Evolutionary conservation across 2,329 filamentous ascomycete genomes (phyloP).

Genomic region (Lachnellula cervina): DNA sequence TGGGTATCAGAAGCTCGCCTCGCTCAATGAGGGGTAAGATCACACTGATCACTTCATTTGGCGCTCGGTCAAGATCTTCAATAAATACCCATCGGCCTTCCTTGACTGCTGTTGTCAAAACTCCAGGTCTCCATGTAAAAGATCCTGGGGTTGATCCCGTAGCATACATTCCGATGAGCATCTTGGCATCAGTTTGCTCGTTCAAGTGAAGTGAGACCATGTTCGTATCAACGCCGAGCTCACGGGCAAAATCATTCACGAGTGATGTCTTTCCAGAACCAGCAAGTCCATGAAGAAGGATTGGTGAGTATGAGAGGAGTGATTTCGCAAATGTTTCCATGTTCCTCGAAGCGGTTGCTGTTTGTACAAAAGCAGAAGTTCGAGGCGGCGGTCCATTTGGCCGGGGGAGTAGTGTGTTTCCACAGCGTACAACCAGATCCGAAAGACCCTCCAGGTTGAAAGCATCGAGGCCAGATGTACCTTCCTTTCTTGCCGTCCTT

Average conservation of each 20-base stretch:
- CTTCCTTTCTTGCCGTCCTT: neutral
- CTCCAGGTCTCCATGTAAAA: slow-evolving; percentile 87
- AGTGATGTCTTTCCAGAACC: slow-evolving; percentile 89
- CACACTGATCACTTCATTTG: slow-evolving; percentile 90
- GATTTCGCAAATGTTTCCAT: slow-evolving; percentile 62
- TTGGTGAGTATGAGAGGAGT: slow-evolving; percentile 63
- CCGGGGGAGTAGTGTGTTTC: slow-evolving; percentile 61
- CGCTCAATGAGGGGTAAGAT: slow-evolving; percentile 88
- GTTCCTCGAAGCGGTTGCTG: slow-evolving; percentile 68
- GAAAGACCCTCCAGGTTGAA: slow-evolving; percentile 44
- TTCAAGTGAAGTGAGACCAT: slow-evolving; percentile 96
- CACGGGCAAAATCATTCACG: slow-evolving; percentile 74
- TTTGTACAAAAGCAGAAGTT: slow-evolving; percentile 57
- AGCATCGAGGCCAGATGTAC: neutral
- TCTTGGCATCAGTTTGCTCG: slow-evolving; percentile 96
- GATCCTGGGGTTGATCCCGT: slow-evolving; percentile 82
- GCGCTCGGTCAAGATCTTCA: slow-evolving; percentile 91
- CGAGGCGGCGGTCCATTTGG: slow-evolving; percentile 45
- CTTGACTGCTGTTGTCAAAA: slow-evolving; percentile 86
- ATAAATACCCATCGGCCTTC: slow-evolving; percentile 97
- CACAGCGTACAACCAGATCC: slow-evolving; percentile 58
- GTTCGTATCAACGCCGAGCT: slow-evolving; percentile 70
- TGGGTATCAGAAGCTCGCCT: slow-evolving; percentile 85
- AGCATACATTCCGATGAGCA: slow-evolving; percentile 90
- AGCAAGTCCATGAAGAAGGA: slow-evolving; percentile 76